Conservation (phyloP, 768 basidiomycete genomes). For the Gymnopilus junonius region DNA sequence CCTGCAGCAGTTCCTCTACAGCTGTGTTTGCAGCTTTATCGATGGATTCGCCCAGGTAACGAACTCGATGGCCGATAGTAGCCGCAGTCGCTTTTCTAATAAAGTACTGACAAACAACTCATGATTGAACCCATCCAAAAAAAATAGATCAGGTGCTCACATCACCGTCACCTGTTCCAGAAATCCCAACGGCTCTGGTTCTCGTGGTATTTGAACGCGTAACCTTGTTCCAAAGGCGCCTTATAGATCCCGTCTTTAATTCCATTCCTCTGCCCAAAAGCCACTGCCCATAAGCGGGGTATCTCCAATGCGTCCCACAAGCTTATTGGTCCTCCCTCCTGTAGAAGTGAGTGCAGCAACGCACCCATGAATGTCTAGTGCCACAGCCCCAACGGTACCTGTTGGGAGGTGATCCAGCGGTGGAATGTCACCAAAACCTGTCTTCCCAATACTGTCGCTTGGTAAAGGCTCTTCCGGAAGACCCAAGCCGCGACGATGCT, state of each 20-base stretch:
- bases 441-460: neutral
- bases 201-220: constrained; percentile 5
- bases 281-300: constrained; percentile 80
- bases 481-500: constrained; percentile 75
- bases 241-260: constrained; percentile 26
- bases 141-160: constrained; percentile 42
- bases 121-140: constrained; percentile 3
- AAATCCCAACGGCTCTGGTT: constrained; percentile 66
- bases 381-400: constrained; percentile 87
- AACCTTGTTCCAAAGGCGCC: constrained; percentile 39
- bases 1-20: constrained; percentile 57
- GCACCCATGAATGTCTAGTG: constrained; percentile 74
- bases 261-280: constrained; percentile 88
- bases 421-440: constrained; percentile 13
- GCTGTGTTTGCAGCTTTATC: constrained; percentile 55
- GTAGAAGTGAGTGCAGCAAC: constrained; percentile 78
- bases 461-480: constrained; percentile 71
- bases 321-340: constrained; percentile 83
- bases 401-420: constrained; percentile 64
- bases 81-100: constrained; percentile 71
- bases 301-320: constrained; percentile 83
- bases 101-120: constrained; percentile 58
- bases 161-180: constrained; percentile 86
- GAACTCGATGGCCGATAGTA: constrained; percentile 70
- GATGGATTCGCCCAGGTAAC: constrained; percentile 60